Evolutionary conservation across 2,329 filamentous ascomycete genomes (phyloP).

Genomic region (Metarhizium sp.): DNA sequence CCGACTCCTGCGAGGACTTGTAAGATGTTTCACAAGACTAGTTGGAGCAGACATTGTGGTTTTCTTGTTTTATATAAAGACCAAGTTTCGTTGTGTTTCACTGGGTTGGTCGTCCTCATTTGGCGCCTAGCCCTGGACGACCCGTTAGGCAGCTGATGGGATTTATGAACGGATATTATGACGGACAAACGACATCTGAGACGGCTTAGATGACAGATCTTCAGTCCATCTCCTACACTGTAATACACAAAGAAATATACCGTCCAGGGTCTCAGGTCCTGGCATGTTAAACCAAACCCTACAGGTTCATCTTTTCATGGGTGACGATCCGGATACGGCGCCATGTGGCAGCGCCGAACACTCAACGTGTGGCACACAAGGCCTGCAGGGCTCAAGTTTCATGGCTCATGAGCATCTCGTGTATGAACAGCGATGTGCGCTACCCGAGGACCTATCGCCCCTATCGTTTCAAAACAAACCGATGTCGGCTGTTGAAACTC

Average conservation of each 20-base stretch:
- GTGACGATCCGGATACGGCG: background rate
- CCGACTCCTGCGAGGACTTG: constrained; percentile 31
- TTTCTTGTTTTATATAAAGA: background rate
- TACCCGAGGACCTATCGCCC: too few relatives aligned
- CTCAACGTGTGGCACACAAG: background rate
- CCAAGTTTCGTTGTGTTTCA: background rate
- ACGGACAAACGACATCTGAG: background rate
- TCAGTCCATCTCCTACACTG: background rate
- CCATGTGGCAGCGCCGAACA: background rate
- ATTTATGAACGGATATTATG: background rate
- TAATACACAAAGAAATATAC: background rate
- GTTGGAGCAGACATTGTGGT: background rate
- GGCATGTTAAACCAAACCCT: background rate
- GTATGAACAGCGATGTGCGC: background rate
- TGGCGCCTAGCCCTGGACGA: background rate
- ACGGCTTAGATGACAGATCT: background rate
- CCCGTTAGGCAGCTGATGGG: background rate
- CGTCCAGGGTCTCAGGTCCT: background rate
- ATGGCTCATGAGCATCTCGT: background rate
- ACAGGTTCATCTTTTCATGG: background rate
- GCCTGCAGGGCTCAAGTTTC: background rate
- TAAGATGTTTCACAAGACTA: constrained; percentile 7
- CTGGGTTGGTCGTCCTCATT: background rate
- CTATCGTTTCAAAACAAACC: too few relatives aligned
- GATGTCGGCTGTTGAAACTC: too few relatives aligned